Evolutionary conservation across 1,284 basidiomycete genomes (phyloP), one percentile per base, ranked within the genome.

Genomic region (Ustilago nuda): DNA sequence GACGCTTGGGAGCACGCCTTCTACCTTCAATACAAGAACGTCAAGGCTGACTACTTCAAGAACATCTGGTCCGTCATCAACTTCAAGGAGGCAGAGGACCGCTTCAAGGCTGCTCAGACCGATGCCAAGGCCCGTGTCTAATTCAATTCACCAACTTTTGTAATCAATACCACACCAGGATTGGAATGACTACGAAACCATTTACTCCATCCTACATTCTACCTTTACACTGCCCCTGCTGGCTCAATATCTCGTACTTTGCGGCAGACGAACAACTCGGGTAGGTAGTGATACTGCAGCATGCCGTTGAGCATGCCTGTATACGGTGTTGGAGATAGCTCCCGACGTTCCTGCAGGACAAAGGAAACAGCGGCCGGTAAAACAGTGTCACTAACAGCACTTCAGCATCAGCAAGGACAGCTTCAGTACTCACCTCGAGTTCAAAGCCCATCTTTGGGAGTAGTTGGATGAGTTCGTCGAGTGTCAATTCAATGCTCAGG

Each of bases 1-100:
- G 97, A 99, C 87, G 93, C 98, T 84, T 98, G 97, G 95, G 93
- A 94, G 87, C 93, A 94, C 87, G 93, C 82, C 53, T 84, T 79
- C 79, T 85, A 85, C 78, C 80, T 83, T 35, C 82, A 83, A 76
- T 83, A 83, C 79, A 79, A 81, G 82, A 82, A 82, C 48, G 70
- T 72, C 64, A 77, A 77, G 74, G 74, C 70, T 50, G 74, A 77
- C 64, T 85, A 85, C 83, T 83, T 85, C 61, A 84, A 84, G 78
- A 80, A 80, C 65, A 85, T 85, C 66, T 85, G 84, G 84, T 69
- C 78, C 30, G 84, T 85, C 68, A 84, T 85, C 78, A 85, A 85
- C 84, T 85, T 82, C 76, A 82, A 84, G 78, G 81, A 84, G 70
- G 84, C 84, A 65, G 83, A 85, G 75, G 80, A 85, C 66, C 77